Evolutionary conservation across 176 grass and related monocot genomes (phyloP).

Genomic region (Puccinellia tenuiflora): DNA sequence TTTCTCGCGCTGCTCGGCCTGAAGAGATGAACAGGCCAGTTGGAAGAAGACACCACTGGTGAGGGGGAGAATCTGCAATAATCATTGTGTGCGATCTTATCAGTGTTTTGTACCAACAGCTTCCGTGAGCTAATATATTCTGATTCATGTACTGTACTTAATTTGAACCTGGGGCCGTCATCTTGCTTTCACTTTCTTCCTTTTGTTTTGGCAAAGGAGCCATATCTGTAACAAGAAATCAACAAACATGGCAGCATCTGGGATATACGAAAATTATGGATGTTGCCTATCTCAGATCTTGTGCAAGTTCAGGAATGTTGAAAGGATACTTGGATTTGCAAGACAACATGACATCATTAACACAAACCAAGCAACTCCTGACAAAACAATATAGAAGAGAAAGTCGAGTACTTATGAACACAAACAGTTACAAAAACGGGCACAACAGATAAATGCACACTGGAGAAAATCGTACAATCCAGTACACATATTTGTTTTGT

Average conservation of each 20-base stretch:
- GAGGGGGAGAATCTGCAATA: not conserved
- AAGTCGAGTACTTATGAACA: not conserved
- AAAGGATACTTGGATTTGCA: not conserved
- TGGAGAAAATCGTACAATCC: slow-evolving; percentile 1
- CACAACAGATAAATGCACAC: not conserved
- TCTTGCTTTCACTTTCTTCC: not conserved
- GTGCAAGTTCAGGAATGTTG: not conserved
- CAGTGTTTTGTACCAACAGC: not conserved
- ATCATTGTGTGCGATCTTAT: not conserved
- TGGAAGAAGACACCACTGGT: not conserved
- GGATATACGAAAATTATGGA: not conserved
- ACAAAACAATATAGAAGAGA: not conserved
- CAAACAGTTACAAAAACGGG: not conserved
- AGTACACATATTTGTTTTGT: slow-evolving; percentile 10
- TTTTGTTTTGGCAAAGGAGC: not conserved
- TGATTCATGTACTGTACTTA: not conserved
- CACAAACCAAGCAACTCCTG: not conserved
- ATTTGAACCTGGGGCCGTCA: not conserved
- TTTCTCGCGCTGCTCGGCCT: slow-evolving; percentile 54
- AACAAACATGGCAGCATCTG: not conserved
- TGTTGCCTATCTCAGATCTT: not conserved
- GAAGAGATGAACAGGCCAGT: slow-evolving; percentile 11
- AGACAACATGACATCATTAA: not conserved
- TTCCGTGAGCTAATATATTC: not conserved
- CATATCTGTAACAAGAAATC: not conserved